Conservation (phyloP, 2,329 filamentous ascomycete genomes). For the Ceratocystis albifundus region DNA sequence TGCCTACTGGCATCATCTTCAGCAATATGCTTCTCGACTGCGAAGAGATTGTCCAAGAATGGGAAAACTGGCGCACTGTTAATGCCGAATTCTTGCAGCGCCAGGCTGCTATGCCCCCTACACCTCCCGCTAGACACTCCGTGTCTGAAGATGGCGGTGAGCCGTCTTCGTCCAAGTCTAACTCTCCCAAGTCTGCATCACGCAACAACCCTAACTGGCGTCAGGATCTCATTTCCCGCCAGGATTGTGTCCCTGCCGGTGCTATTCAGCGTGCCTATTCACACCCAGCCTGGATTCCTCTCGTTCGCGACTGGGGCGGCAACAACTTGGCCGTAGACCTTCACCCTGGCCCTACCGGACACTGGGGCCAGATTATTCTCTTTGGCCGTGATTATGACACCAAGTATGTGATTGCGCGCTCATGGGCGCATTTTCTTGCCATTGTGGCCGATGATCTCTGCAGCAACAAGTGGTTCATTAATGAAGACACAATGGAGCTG, state of each 20-base stretch:
- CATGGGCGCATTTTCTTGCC: slow-evolving; percentile 80
- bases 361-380: slow-evolving; percentile 93
- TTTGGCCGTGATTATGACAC: slow-evolving; percentile 97
- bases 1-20: slow-evolving; percentile 85
- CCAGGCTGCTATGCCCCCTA: slow-evolving; percentile 28
- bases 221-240: slow-evolving; percentile 68
- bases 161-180: slow-evolving; percentile 56
- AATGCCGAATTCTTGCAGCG: slow-evolving; percentile 75
- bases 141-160: slow-evolving; percentile 45
- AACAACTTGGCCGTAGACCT: slow-evolving; percentile 94
- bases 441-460: slow-evolving; percentile 79
- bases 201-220: slow-evolving; percentile 55
- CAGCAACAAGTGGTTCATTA: slow-evolving; percentile 81
- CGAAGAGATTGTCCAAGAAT: slow-evolving; percentile 95
- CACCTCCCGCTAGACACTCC: slow-evolving; percentile 44
- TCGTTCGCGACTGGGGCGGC: slow-evolving; percentile 95
- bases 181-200: slow-evolving; percentile 31
- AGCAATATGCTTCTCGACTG: slow-evolving; percentile 92
- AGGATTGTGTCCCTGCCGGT: slow-evolving; percentile 77
- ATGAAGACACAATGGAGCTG: slow-evolving; percentile 83
- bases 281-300: slow-evolving; percentile 87
- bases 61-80: slow-evolving; percentile 90
- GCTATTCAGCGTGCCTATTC: slow-evolving; percentile 87
- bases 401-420: slow-evolving; percentile 90
- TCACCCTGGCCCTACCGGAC: slow-evolving; percentile 75